phyloP scores from a whole-genome alignment of 768 basidiomycete species.

The Xerocomellus dryophilus region DNA sequence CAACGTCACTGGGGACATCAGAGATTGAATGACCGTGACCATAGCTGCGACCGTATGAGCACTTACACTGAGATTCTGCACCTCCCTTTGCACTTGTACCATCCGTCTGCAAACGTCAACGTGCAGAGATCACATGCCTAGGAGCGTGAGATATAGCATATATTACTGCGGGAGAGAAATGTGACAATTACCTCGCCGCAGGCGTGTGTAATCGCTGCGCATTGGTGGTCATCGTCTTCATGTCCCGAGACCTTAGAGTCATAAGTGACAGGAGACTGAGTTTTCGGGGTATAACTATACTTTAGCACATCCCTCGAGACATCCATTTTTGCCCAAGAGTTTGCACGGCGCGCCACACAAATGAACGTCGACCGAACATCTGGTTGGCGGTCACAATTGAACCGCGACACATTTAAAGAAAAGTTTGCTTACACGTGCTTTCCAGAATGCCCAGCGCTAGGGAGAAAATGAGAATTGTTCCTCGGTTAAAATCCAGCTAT shows the following conservation, averaged over 20 bases:
- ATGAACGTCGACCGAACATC: constrained; percentile 52
- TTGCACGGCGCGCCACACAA: constrained; percentile 53
- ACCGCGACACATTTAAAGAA: not conserved
- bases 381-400: constrained; percentile 18
- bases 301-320: constrained; percentile 51
- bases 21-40: not conserved
- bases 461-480: not conserved
- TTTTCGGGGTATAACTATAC: constrained; percentile 25
- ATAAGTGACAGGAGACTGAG: not conserved
- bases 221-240: constrained; percentile 47
- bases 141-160: not conserved
- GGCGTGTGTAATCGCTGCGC: constrained; percentile 48
- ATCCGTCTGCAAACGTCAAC: constrained; percentile 26
- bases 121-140: constrained; percentile 44
- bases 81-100: constrained; percentile 40
- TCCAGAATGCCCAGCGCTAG: constrained; percentile 55
- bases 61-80: constrained; percentile 44
- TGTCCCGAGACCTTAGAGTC: constrained; percentile 44
- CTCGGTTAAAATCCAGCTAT: not conserved
- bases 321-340: constrained; percentile 46
- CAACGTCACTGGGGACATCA: constrained; percentile 38
- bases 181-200: constrained; percentile 38
- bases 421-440: constrained; percentile 47
- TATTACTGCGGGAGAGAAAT: not conserved
- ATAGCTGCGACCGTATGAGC: not conserved